These are phyloP conservation scores for Basidiobolus meristosporus DNA, from an alignment of 371 early-diverging fungal species.

Conservation along the genomic window DNA sequence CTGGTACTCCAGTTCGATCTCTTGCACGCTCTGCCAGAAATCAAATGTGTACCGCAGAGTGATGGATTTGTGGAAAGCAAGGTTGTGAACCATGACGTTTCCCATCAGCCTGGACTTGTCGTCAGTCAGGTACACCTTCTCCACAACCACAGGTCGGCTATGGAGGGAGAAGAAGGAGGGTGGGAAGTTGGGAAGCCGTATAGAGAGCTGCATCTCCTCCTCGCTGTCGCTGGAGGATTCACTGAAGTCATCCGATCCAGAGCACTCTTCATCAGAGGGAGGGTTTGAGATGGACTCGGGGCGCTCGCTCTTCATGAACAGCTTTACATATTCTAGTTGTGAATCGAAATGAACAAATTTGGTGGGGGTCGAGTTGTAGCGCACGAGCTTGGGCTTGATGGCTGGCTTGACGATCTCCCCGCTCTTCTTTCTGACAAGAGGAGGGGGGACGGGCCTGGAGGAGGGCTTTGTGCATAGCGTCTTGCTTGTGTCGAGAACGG, in stretches of 20 bases:
- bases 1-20: not conserved
- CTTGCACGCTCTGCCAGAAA: conserved; percentile 6
- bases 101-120: no score
- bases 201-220: no score
- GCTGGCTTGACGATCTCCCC: conserved; percentile 5
- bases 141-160: no score
- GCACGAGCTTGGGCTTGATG: not conserved
- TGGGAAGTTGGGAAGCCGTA: no score
- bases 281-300: conserved; percentile 2
- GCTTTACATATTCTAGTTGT: conserved; percentile 1
- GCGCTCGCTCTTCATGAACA: not conserved
- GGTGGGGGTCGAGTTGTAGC: not conserved
- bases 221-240: no score
- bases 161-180: no score
- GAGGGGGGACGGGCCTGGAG: no score
- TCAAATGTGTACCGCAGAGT: conserved; percentile 6
- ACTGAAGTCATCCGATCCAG: not conserved
- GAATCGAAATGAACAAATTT: conserved; percentile 1
- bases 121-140: no score
- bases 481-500: no score
- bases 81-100: conserved; percentile 1
- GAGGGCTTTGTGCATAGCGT: no score
- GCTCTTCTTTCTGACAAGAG: conserved; percentile 2
- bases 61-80: conserved; percentile 8
- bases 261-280: not conserved